These are phyloP conservation scores for Fusarium annulatum DNA, from an alignment of 2,329 filamentous ascomycete species.

Conservation along the genomic window DNA sequence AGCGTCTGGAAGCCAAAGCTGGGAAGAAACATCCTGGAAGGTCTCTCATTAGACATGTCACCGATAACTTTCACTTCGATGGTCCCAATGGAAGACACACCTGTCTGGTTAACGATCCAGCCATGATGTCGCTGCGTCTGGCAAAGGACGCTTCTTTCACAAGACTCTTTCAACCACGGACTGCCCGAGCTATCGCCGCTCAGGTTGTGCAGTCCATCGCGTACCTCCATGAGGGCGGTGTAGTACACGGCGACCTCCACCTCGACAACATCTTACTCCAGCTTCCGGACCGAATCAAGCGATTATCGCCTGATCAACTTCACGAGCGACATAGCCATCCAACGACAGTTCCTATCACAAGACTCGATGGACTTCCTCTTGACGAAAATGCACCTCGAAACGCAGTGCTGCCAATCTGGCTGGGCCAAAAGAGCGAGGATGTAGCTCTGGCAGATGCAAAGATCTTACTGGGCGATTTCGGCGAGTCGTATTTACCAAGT, in stretches of 20 bases:
- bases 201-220: slow-evolving; percentile 34
- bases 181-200: slow-evolving; percentile 38
- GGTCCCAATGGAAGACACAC: slow-evolving; percentile 39
- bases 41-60: slow-evolving; percentile 34
- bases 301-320: slow-evolving; percentile 27
- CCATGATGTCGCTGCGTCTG: slow-evolving; percentile 38
- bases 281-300: slow-evolving; percentile 32
- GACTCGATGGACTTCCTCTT: slow-evolving; percentile 34
- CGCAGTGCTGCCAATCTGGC: slow-evolving; percentile 36
- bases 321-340: slow-evolving; percentile 27
- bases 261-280: slow-evolving; percentile 37
- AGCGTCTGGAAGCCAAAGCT: slow-evolving; percentile 24
- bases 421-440: slow-evolving; percentile 37
- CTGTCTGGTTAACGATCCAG: slow-evolving; percentile 40
- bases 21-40: slow-evolving; percentile 27
- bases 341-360: slow-evolving; percentile 33
- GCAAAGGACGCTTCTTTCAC: slow-evolving; percentile 36
- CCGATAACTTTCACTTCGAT: slow-evolving; percentile 35
- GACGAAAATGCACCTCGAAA: slow-evolving; percentile 32
- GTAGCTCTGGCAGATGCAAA: slow-evolving; percentile 29
- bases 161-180: slow-evolving; percentile 31
- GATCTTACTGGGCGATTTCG: slow-evolving; percentile 37
- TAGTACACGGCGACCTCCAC: slow-evolving; percentile 40
- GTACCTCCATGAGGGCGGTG: slow-evolving; percentile 35
- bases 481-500: slow-evolving; percentile 32